These are phyloP conservation scores for Nematodospora anomalae DNA, from an alignment of 1,139 yeast species.

Conservation along the genomic window DNA sequence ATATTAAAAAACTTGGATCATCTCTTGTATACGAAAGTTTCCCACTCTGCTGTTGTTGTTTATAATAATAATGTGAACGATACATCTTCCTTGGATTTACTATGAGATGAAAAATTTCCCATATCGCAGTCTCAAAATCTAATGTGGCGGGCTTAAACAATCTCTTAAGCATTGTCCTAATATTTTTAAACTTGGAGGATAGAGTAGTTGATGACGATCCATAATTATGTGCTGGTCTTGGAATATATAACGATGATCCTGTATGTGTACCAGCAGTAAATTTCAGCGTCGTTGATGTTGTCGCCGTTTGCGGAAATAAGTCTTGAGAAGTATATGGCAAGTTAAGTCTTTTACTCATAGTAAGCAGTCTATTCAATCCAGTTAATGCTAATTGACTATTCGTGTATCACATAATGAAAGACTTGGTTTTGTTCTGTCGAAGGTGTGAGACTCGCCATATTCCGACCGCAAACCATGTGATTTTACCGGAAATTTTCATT, in stretches of 20 bases:
- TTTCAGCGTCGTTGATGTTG: slow-evolving; percentile 17
- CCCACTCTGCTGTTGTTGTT: slow-evolving; percentile 29
- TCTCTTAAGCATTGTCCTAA: slow-evolving; percentile 35
- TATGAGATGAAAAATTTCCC: slow-evolving; percentile 81
- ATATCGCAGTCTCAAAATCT: slow-evolving; percentile 88
- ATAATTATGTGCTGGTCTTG: slow-evolving; percentile 10
- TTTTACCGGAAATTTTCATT: too few species aligned
- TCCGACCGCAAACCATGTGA: too few species aligned
- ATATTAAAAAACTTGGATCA: slow-evolving; percentile 83
- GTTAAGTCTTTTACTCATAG: slow-evolving; percentile 31
- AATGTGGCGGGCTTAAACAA: slow-evolving; percentile 75
- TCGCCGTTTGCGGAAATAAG: slow-evolving; percentile 31
- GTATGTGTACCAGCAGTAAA: slow-evolving; percentile 18
- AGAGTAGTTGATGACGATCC: slow-evolving; percentile 1
- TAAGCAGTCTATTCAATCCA: too few species aligned
- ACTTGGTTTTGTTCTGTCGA: too few species aligned
- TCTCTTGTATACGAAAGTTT: slow-evolving; percentile 70
- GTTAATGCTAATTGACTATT: not conserved
- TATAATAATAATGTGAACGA: slow-evolving; percentile 75
- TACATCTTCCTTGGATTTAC: slow-evolving; percentile 80
- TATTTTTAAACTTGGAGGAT: slow-evolving; percentile 15
- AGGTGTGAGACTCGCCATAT: too few species aligned
- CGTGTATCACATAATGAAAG: too few species aligned
- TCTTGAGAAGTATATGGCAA: slow-evolving; percentile 43
- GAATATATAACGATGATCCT: slow-evolving; percentile 18